Evolutionary conservation across 2,329 filamentous ascomycete genomes (phyloP).

Genomic region (Calonectria pseudoreteaudii): DNA sequence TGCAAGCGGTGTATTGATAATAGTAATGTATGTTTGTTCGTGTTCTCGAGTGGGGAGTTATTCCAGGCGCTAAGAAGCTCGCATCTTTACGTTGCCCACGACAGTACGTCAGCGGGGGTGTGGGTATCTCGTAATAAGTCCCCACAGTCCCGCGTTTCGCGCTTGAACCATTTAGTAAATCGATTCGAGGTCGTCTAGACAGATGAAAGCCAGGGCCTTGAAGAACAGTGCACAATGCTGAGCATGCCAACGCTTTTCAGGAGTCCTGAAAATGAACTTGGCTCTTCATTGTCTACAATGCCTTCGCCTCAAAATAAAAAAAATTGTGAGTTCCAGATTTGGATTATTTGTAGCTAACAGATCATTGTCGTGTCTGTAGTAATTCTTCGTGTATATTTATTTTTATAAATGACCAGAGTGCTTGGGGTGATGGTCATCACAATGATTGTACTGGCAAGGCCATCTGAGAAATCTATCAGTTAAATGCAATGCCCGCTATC

Average conservation of each 20-base stretch:
- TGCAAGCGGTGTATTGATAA: no score
- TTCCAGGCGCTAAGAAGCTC: no score
- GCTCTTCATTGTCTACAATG: not conserved
- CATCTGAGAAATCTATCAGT: not conserved
- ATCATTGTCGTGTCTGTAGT: not conserved
- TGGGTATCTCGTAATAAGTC: no score
- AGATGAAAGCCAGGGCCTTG: not conserved
- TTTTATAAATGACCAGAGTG: not conserved
- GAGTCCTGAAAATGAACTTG: not conserved
- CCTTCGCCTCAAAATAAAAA: rapidly evolving
- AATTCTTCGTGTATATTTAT: not conserved
- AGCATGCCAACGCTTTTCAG: no score
- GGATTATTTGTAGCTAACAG: not conserved
- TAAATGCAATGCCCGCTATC: not conserved
- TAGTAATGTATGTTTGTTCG: no score
- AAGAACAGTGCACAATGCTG: not conserved
- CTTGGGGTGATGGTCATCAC: not conserved
- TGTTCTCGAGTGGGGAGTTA: no score
- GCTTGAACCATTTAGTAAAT: not conserved
- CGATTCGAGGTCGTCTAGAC: not conserved
- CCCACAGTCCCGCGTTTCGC: not conserved
- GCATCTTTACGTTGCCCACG: no score
- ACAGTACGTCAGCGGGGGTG: no score
- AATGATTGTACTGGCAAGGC: not conserved
- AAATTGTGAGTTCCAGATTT: not conserved